Evolutionary conservation across 163 green algal genomes (phyloP).

Genomic region (Scenedesmus sp.): DNA sequence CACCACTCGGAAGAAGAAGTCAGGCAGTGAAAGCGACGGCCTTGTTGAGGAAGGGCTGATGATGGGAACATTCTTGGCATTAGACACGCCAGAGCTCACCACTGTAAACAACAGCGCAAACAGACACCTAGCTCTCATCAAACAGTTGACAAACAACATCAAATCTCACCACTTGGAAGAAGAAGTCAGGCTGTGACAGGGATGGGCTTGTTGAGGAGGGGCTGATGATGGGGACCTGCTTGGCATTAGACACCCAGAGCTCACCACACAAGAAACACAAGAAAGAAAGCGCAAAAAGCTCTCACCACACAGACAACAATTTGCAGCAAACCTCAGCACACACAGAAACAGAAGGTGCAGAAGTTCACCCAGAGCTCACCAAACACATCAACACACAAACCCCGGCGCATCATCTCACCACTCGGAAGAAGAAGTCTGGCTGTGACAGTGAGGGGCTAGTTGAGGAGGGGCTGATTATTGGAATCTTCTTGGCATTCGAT

Average conservation of each 20-base stretch:
- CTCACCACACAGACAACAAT: too few relatives aligned
- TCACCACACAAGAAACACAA: not conserved
- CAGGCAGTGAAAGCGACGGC: not conserved
- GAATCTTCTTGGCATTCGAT: not conserved
- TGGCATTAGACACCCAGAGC: not conserved
- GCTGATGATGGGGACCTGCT: constrained; percentile 31
- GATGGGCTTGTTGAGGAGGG: not conserved
- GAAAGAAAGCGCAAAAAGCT: too few relatives aligned
- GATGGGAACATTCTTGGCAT: constrained; percentile 18
- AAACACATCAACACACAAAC: too few relatives aligned
- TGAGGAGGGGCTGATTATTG: constrained; percentile 27
- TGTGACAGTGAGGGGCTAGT: constrained; percentile 14
- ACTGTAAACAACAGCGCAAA: too few relatives aligned
- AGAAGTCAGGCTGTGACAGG: constrained; percentile 21
- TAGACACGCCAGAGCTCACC: not conserved
- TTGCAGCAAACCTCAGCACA: too few relatives aligned
- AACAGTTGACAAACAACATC: too few relatives aligned
- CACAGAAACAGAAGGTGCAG: too few relatives aligned
- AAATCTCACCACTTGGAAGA: not conserved
- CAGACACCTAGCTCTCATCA: too few relatives aligned
- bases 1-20: constrained; percentile 35
- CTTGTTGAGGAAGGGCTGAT: constrained; percentile 27
- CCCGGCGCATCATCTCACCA: too few relatives aligned
- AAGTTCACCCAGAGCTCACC: too few relatives aligned
- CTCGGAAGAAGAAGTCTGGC: constrained; percentile 24